Evolutionary conservation across 495 filamentous ascomycete species (phyloP), one percentile per base, ranked within the genome.

Genomic region (Aspergillus campestris): DNA sequence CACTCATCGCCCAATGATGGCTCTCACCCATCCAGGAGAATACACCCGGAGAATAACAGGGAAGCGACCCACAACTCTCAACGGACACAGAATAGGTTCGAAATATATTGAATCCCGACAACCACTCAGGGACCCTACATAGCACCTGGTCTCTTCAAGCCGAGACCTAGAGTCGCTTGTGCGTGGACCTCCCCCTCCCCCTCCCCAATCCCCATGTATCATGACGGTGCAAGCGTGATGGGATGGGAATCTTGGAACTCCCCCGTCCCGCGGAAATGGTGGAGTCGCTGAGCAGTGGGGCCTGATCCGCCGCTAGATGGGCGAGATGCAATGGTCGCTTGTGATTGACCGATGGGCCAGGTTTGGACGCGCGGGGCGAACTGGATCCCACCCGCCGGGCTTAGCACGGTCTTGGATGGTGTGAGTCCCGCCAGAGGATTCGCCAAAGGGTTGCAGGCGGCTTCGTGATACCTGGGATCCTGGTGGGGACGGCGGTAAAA

Each of bases 251-350:
- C 10, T 33, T n/a, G 12, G 28, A 6, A 6, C 5, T 3, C 15
- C 29, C 13, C 40, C 11, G 12, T 34, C 33, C 33, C 33, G n/a
- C 28, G 11, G 29, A 29, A 29, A 24, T 24, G 47, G 49, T 46
- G 45, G 53, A 42, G 44, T 51, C 38, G 55, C 51, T 54, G 48
- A 58, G 51, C 45, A 42, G 50, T 53, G 55, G 55, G 50, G 51
- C 51, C 34, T 44, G 55, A 58, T 58, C 51, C 55, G 45, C 55
- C 55, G 55, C 55, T 58, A 58, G 42, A 41, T 37, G 18, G 38
- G 24, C 42, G 44, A 44, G 28, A 41, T 35, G 44, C 45, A 31
- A 47, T 41, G n/a, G 33, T 8, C 30, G 35, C 13, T 10, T 37
- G 42, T 53, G 48, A 51, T 51, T 57, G 55, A 54, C 37, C 43